phyloP scores from a whole-genome alignment of 768 basidiomycete genomes.

The Leccinum boreale region DNA sequence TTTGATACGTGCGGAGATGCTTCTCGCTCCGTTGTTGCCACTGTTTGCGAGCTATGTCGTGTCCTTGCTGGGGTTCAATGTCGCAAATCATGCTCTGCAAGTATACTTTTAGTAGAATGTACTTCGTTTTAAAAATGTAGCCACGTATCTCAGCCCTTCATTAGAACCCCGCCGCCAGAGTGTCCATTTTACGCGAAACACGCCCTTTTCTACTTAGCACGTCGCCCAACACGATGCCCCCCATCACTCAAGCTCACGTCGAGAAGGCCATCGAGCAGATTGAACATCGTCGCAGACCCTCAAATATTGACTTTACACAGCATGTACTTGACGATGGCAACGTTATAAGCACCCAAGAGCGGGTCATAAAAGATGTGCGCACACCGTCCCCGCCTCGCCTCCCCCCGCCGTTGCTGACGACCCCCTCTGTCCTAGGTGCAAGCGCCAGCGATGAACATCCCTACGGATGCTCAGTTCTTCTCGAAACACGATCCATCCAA shows the following conservation, averaged over 20 bases:
- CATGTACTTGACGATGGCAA: constrained; percentile 92
- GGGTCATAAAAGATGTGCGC: constrained; percentile 92
- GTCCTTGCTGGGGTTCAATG: constrained; percentile 87
- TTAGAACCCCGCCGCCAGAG: constrained; percentile 29
- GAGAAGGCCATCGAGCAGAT: constrained; percentile 36
- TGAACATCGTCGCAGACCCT: constrained; percentile 44
- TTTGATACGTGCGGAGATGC: constrained; percentile 82
- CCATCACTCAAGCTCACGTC: constrained; percentile 34
- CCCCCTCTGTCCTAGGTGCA: constrained; percentile 63
- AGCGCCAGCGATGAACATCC: constrained; percentile 92
- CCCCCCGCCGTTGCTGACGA: constrained; percentile 6
- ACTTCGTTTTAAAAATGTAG: constrained; percentile 9
- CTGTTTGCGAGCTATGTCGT: constrained; percentile 83
- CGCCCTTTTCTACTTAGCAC: background rate
- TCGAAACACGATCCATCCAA: constrained; percentile 78
- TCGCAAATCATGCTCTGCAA: constrained; percentile 75
- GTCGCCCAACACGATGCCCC: constrained; percentile 24
- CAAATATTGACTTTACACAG: constrained; percentile 85
- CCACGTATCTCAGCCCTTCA: constrained; percentile 9
- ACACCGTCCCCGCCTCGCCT: background rate
- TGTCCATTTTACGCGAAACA: constrained; percentile 14
- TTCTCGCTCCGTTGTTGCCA: constrained; percentile 88
- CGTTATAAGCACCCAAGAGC: constrained; percentile 88
- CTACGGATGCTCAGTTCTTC: constrained; percentile 94
- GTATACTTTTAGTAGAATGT: constrained; percentile 65